phyloP scores from a whole-genome alignment of 2,329 filamentous ascomycete species.

The Claviceps citrina region DNA sequence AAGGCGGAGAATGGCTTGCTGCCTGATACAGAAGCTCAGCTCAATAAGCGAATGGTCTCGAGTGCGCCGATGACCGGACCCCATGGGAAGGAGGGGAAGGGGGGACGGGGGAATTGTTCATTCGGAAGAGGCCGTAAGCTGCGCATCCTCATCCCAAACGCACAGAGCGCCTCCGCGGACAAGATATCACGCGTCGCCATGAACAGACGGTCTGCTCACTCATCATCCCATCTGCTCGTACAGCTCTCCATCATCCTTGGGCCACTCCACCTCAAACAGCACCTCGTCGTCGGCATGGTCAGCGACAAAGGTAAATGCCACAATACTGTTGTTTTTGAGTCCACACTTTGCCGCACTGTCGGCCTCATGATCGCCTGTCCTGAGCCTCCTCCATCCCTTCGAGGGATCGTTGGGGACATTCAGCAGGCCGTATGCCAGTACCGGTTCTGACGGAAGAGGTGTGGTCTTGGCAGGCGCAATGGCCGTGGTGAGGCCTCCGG shows the following conservation, averaged over 20 bases:
- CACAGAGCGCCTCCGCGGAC: background rate
- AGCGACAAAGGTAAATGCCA: conserved; percentile 34
- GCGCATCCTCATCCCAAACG: background rate
- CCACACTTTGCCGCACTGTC: conserved; percentile 28
- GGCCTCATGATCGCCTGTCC: conserved; percentile 17
- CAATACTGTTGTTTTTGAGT: conserved; percentile 29
- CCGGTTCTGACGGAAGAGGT: conserved; percentile 24
- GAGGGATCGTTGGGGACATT: conserved; percentile 28
- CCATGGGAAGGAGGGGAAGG: too few relatives aligned
- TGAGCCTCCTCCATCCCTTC: conserved; percentile 35
- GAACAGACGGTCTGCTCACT: background rate
- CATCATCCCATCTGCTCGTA: conserved; percentile 11
- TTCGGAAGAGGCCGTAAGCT: too few relatives aligned
- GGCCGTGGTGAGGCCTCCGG: conserved; percentile 31
- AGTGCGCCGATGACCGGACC: background rate
- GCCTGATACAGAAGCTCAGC: background rate
- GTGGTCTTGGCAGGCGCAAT: conserved; percentile 19
- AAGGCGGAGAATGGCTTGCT: background rate
- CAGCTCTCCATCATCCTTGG: conserved; percentile 26
- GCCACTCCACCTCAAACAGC: conserved; percentile 31
- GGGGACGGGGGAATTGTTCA: too few relatives aligned
- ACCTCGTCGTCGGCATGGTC: conserved; percentile 25
- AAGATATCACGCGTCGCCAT: background rate
- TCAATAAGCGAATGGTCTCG: background rate
- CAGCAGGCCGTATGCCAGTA: conserved; percentile 31